Evolutionary conservation across 164 flowering plant species (phyloP).

Genomic region (Echeveria elegans): DNA sequence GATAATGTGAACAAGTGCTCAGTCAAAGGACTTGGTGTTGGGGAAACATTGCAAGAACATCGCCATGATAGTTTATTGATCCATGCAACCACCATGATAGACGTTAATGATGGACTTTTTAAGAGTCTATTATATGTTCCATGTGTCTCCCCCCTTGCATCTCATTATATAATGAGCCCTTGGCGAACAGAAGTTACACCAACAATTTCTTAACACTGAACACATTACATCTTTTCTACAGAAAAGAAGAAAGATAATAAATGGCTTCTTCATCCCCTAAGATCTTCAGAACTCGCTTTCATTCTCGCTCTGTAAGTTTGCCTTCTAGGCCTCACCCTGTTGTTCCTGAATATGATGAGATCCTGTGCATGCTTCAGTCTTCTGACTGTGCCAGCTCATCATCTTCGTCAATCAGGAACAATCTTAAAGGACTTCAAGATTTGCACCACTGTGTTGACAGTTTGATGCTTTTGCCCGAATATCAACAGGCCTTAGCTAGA

Average conservation of each 20-base stretch:
- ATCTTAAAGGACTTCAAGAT: constrained; percentile 19
- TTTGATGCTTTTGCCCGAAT: constrained; percentile 20
- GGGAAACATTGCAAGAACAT: neutral
- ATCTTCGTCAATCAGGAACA: constrained; percentile 15
- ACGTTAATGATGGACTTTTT: neutral
- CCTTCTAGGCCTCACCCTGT: constrained; percentile 22
- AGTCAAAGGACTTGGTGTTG: neutral
- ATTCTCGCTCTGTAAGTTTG: constrained; percentile 23
- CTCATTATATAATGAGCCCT: neutral
- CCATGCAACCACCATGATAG: neutral
- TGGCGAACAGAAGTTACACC: neutral
- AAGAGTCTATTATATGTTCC: neutral
- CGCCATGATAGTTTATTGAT: neutral
- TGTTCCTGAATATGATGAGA: constrained; percentile 11
- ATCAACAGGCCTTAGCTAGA: constrained; percentile 17
- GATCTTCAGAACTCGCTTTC: constrained; percentile 9
- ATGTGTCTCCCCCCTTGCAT: neutral
- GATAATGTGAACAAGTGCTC: neutral
- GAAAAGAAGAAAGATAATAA: neutral
- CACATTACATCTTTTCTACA: too few species aligned
- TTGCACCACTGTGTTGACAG: constrained; percentile 20
- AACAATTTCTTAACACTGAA: too few species aligned
- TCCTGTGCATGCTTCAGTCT: constrained; percentile 15
- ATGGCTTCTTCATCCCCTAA: neutral
- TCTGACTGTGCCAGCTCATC: constrained; percentile 18